These are phyloP conservation scores for Puccinia hordei DNA, from an alignment of 1,284 basidiomycete species.

Conservation along the genomic window DNA sequence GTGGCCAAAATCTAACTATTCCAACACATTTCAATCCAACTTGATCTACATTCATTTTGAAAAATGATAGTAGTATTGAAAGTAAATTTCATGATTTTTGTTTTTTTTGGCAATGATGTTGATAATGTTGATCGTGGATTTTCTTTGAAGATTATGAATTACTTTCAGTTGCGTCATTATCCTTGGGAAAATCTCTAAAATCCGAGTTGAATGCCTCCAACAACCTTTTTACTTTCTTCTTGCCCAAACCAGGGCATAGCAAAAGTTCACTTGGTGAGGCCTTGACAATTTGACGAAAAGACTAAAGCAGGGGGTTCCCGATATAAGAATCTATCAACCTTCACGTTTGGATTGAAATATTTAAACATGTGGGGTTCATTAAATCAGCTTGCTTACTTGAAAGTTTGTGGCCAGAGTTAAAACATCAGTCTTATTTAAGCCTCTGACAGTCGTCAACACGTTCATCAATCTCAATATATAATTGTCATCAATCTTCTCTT, in stretches of 20 bases:
- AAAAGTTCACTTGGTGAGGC: conserved; percentile 74
- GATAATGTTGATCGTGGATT: too few relatives aligned
- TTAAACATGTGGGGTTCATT: too few relatives aligned
- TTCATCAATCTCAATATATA: conserved; percentile 78
- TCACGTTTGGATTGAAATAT: too few relatives aligned
- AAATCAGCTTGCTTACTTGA: conserved; percentile 69
- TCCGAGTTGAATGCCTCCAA: conserved; percentile 63
- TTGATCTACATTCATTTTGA: too few relatives aligned
- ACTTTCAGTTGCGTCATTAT: not conserved
- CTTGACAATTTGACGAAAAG: conserved; percentile 75
- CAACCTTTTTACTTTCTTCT: conserved; percentile 79
- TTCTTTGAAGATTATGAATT: not conserved
- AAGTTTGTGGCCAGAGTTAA: conserved; percentile 88
- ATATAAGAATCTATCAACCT: conserved; percentile 14
- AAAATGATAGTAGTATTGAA: too few relatives aligned
- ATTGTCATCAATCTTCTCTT: conserved; percentile 86
- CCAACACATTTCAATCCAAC: too few relatives aligned
- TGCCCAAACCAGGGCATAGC: conserved; percentile 87
- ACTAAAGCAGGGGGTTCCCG: conserved; percentile 63
- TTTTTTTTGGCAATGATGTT: too few relatives aligned
- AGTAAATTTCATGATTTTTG: too few relatives aligned
- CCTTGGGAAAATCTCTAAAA: conserved; percentile 56
- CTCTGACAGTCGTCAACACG: conserved; percentile 84
- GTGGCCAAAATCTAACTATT: too few relatives aligned
- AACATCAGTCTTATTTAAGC: conserved; percentile 97